Conservation (phyloP, 2,329 filamentous ascomycete species). For the Hypoxylon sp. region DNA sequence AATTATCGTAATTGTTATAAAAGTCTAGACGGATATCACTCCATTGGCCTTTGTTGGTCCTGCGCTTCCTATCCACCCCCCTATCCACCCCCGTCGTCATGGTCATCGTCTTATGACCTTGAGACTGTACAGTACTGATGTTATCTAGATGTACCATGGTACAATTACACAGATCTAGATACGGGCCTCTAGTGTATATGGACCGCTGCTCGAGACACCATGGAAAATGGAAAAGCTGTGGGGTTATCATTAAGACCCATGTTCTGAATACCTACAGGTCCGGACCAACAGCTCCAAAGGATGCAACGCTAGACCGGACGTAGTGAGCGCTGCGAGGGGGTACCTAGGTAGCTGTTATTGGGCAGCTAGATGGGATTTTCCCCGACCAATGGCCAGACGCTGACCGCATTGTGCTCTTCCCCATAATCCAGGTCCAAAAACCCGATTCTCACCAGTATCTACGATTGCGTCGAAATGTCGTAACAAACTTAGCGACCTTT, state of each 20-base stretch:
- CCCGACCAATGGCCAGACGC: constrained; percentile 18
- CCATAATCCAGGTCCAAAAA: constrained; percentile 17
- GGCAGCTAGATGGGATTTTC: constrained; percentile 8
- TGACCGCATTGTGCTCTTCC: constrained; percentile 11
- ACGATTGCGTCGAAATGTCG: constrained; percentile 33
- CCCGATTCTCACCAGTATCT: constrained; percentile 36
- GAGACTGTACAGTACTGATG: constrained; percentile 12
- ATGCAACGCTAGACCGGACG: constrained; percentile 37
- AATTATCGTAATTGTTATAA: constrained; percentile 14
- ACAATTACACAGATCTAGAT: constrained; percentile 19
- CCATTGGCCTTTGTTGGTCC: constrained; percentile 17
- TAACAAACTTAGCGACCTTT: constrained; percentile 4
- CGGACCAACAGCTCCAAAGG: constrained; percentile 42
- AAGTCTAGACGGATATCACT: not conserved
- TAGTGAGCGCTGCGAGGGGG: too few species aligned
- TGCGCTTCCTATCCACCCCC: not conserved
- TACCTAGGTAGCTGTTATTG: constrained; percentile 27
- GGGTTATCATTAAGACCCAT: constrained; percentile 37
- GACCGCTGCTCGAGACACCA: constrained; percentile 20
- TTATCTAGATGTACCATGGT: constrained; percentile 15
- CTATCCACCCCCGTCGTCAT: not conserved
- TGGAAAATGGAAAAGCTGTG: constrained; percentile 21
- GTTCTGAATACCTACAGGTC: constrained; percentile 18
- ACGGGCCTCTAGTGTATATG: not conserved
- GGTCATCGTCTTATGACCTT: constrained; percentile 18